These are phyloP conservation scores for Fusarium vanettenii DNA, from an alignment of 2,329 filamentous ascomycete species.

Conservation along the genomic window DNA sequence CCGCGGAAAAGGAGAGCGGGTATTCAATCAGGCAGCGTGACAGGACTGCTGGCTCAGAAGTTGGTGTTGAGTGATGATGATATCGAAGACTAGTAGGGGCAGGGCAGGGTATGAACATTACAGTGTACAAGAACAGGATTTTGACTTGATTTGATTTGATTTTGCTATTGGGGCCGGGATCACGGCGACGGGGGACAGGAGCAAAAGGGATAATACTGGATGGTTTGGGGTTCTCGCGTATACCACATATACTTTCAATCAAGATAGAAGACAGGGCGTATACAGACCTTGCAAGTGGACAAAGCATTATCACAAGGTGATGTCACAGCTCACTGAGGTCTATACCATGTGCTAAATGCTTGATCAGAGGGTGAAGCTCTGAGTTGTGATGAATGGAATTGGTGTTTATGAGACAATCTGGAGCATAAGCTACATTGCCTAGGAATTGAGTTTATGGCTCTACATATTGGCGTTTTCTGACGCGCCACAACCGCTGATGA, in stretches of 20 bases:
- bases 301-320: conserved; percentile 36
- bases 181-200: conserved; percentile 17
- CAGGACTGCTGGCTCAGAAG: conserved; percentile 68
- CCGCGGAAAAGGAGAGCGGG: conserved; percentile 60
- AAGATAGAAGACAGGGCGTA: conserved; percentile 1
- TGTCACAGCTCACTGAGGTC: neutral
- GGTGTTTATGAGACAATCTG: neutral
- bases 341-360: neutral
- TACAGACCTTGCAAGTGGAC: conserved; percentile 10
- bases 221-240: conserved; percentile 12
- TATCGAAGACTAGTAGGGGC: conserved; percentile 73
- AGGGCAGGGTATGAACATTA: neutral
- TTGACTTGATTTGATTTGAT: conserved; percentile 22
- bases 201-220: conserved; percentile 21
- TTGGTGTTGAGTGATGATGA: conserved; percentile 85
- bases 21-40: conserved; percentile 52
- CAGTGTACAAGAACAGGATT: conserved; percentile 10
- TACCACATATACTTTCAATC: conserved; percentile 12
- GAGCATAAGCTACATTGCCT: neutral
- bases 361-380: neutral
- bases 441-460: neutral
- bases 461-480: neutral
- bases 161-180: conserved; percentile 15
- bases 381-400: neutral
- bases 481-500: neutral